These are phyloP conservation scores for Ogataea siamensis DNA, from an alignment of 805 yeast species.

Conservation along the genomic window DNA sequence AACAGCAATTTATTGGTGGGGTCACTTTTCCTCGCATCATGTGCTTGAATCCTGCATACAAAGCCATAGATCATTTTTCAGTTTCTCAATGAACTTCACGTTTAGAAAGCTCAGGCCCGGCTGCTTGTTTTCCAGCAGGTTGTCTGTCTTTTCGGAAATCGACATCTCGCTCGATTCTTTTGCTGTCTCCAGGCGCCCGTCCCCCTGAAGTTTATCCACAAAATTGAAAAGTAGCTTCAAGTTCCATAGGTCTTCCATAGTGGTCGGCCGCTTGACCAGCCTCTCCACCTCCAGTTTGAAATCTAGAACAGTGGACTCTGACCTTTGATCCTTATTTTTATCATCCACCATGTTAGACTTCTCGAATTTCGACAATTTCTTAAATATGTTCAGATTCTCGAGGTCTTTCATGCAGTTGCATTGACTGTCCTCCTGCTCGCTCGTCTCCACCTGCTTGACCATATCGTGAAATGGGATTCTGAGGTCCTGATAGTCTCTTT, in stretches of 20 bases:
- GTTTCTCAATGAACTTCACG: slow-evolving; percentile 49
- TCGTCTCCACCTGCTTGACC: slow-evolving; percentile 10
- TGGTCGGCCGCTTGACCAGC: slow-evolving; percentile 41
- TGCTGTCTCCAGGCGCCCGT: neutral
- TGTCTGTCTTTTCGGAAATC: slow-evolving; percentile 11
- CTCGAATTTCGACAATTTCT: slow-evolving; percentile 25
- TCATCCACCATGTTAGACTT: slow-evolving; percentile 14
- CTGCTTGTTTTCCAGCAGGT: slow-evolving; percentile 19
- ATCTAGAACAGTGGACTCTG: slow-evolving; percentile 50
- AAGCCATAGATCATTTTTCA: slow-evolving; percentile 42
- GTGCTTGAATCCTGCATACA: slow-evolving; percentile 11
- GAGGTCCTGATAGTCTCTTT: slow-evolving; percentile 38
- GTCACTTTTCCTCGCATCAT: no score
- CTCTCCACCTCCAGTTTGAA: slow-evolving; percentile 49
- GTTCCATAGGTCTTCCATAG: slow-evolving; percentile 61
- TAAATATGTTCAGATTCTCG: slow-evolving; percentile 21
- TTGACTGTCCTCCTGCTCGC: slow-evolving; percentile 2
- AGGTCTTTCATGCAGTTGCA: slow-evolving; percentile 15
- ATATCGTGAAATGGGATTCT: slow-evolving; percentile 22
- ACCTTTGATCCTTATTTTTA: slow-evolving; percentile 16
- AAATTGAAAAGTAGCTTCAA: slow-evolving; percentile 59
- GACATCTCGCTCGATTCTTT: slow-evolving; percentile 6
- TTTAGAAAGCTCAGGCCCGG: slow-evolving; percentile 41
- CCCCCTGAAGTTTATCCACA: slow-evolving; percentile 40
- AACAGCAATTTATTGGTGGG: no score